Conservation (phyloP, 1,284 basidiomycete species). For the Pyrrhoderma noxium region DNA sequence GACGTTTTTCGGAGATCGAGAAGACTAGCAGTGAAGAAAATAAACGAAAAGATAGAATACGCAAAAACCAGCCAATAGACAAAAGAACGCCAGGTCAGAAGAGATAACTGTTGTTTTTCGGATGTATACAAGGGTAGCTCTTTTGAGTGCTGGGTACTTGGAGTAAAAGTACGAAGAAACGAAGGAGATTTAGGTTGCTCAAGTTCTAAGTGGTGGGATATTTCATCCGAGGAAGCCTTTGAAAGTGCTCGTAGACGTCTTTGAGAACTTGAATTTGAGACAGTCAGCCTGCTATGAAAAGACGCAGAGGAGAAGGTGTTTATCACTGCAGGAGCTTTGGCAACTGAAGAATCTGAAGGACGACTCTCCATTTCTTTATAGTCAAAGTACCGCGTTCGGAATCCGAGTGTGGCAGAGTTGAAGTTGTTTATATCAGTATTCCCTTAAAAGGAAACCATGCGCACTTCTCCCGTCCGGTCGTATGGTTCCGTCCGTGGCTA, state of each 20-base stretch:
- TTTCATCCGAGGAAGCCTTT: constrained; percentile 10
- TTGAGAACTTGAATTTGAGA: constrained; percentile 13
- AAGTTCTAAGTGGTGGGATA: background rate
- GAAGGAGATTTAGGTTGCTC: constrained; percentile 4
- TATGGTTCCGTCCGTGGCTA: background rate
- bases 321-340: constrained; percentile 10
- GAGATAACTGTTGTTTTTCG: background rate
- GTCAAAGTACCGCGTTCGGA: background rate
- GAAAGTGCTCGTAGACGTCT: constrained; percentile 13
- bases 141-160: background rate
- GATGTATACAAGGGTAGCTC: constrained; percentile 6
- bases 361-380: constrained; percentile 9
- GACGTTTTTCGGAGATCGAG: constrained; percentile 3
- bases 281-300: constrained; percentile 13
- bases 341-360: constrained; percentile 13
- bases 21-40: constrained; percentile 31
- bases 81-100: background rate
- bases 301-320: constrained; percentile 14
- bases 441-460: background rate
- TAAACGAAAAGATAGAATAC: constrained; percentile 36
- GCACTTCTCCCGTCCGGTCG: background rate
- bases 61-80: constrained; percentile 27
- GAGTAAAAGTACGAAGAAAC: constrained; percentile 1
- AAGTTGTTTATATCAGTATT: too few relatives aligned
- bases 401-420: too few relatives aligned